Conservation (phyloP, 495 filamentous ascomycete species). For the Glutinoglossum americanum region DNA sequence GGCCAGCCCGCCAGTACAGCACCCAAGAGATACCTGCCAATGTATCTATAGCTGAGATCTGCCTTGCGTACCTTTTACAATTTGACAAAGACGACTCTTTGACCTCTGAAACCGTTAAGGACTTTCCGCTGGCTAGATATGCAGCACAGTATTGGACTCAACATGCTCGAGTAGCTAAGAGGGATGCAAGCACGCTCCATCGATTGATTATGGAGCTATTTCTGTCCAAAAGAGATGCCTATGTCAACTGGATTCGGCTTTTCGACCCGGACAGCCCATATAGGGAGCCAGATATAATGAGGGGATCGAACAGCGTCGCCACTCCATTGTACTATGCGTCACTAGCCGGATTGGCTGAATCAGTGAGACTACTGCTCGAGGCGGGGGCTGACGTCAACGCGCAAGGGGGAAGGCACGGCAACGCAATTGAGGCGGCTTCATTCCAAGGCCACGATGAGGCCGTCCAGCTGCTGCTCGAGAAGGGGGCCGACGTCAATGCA, state of each 20-base stretch:
- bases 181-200: neutral
- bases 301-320: no score
- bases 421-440: neutral
- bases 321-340: neutral
- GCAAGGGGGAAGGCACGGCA: neutral
- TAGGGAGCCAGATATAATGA: neutral
- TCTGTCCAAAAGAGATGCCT: neutral
- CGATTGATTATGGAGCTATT: neutral
- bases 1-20: neutral
- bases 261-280: neutral
- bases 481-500: no score
- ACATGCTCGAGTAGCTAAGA: neutral
- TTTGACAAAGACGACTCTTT: no score
- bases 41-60: constrained; percentile 11
- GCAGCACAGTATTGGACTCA: neutral
- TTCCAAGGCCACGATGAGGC: neutral
- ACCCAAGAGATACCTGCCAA: constrained; percentile 7
- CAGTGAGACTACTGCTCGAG: neutral
- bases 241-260: constrained; percentile 2
- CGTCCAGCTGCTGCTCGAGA: constrained; percentile 1
- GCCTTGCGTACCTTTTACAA: neutral
- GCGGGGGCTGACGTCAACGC: neutral
- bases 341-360: neutral
- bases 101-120: neutral
- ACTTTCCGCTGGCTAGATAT: constrained; percentile 9